These are phyloP conservation scores for Phialocephala sp. DNA, from an alignment of 2,329 filamentous ascomycete species.

Conservation along the genomic window DNA sequence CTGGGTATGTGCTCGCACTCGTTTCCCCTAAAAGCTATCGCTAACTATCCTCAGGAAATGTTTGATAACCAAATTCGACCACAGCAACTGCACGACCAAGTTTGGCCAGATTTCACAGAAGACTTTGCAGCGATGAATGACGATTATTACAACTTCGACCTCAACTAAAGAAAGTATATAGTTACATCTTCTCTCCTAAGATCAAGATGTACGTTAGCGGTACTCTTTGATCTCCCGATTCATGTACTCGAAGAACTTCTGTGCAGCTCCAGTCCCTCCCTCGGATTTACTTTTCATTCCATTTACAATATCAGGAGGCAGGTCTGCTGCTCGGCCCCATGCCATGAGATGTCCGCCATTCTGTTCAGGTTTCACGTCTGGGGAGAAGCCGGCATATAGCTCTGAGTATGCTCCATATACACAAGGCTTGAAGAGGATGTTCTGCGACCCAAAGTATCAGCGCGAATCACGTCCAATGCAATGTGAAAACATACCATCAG, in stretches of 20 bases:
- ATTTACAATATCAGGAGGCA: constrained; percentile 30
- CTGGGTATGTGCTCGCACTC: constrained; percentile 32
- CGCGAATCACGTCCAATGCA: too few species aligned
- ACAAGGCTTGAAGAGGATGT: constrained; percentile 38
- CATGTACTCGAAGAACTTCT: constrained; percentile 46
- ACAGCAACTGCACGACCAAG: constrained; percentile 19
- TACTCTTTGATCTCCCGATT: constrained; percentile 40
- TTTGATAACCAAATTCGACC: constrained; percentile 33
- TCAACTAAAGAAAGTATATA: neutral
- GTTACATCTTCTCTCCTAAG: neutral
- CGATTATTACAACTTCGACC: constrained; percentile 9
- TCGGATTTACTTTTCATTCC: constrained; percentile 37
- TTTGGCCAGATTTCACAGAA: constrained; percentile 23
- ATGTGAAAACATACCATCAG: constrained; percentile 30
- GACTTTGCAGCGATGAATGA: constrained; percentile 20
- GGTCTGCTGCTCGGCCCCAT: constrained; percentile 46
- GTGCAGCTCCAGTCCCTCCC: constrained; percentile 39
- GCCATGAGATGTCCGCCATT: constrained; percentile 49
- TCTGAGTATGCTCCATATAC: constrained; percentile 47
- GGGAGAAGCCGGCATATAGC: constrained; percentile 45
- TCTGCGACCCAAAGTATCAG: constrained; percentile 22
- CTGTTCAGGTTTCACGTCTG: constrained; percentile 41
- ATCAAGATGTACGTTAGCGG: constrained; percentile 14
- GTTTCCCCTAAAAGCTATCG: neutral
- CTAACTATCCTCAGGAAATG: constrained; percentile 24